phyloP scores from a whole-genome alignment of 306 rosid genomes.

The Acacia crassicarpa region DNA sequence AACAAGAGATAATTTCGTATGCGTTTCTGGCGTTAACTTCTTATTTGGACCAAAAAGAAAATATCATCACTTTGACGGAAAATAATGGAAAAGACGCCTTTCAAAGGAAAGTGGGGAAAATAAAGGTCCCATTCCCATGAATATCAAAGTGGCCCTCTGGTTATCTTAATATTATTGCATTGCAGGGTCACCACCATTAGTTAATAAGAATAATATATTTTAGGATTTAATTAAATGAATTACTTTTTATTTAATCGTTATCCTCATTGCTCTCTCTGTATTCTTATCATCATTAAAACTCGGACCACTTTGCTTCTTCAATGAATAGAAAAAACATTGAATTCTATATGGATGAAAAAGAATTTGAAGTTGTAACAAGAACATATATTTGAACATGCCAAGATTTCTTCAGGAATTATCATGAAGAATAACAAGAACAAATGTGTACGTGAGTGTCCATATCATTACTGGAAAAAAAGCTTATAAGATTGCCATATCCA shows the following conservation, averaged over 20 bases:
- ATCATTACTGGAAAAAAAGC: too few species aligned
- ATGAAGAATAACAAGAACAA: neutral
- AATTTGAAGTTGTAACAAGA: neutral
- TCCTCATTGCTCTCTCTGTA: conserved; percentile 15
- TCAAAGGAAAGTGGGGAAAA: conserved; percentile 11
- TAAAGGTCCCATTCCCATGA: conserved; percentile 44
- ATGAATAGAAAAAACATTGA: neutral
- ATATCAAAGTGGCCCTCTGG: conserved; percentile 14
- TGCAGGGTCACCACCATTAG: conserved; percentile 11
- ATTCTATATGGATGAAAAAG: neutral
- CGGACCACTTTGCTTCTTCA: conserved; percentile 56
- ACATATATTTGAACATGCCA: neutral
- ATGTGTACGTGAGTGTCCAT: neutral
- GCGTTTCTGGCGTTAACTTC: neutral
- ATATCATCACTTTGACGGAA: neutral
- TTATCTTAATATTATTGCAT: neutral
- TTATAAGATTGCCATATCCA: too few species aligned
- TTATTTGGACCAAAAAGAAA: neutral
- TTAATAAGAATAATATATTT: neutral
- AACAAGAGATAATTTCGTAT: neutral
- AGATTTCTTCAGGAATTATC: neutral
- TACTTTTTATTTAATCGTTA: neutral
- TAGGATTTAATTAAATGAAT: neutral
- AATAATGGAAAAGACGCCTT: neutral
- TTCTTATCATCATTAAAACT: conserved; percentile 28